Evolutionary conservation across 2,329 filamentous ascomycete genomes (phyloP), one percentile per base, ranked within the genome.

Genomic region (Fusarium luffae): DNA sequence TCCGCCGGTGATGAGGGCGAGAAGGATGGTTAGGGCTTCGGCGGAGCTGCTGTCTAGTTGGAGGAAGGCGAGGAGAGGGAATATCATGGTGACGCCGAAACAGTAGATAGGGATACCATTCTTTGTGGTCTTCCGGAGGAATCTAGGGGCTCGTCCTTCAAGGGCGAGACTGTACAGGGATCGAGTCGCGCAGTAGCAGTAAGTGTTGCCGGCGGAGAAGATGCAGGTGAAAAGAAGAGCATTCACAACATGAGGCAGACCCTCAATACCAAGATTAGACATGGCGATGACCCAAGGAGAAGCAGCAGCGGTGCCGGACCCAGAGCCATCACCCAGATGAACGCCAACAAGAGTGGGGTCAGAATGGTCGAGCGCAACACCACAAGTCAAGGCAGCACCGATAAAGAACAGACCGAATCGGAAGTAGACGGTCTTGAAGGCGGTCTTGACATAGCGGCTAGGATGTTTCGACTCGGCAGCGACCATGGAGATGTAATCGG

Each of bases 341-440:
- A 72, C 50, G 1, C 42, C 50, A 4, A 55, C 49, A 3, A 72
- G 66, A 5, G 47, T 72, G 2, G 43, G 28, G 14, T 72, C 67
- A 11, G 25, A 50, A 10, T 57, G 61, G 44, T 28, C 40, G 10
- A 72, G 54, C 0, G 52, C 66, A 16, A 72, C 51, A 14, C 70
- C 70, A n/a, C 60, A 66, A 9, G 68, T 68, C 3, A 72, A 3
- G 2, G 70, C 66, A 41, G 42, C 91, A 5, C 92, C 85, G 44
- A 92, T 86, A 78, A 93, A 93, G 79, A 94, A 93, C 2, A 87
- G 81, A 1, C 89, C 89, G 44, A 94, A 83, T 51, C 92, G 89
- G 77, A 91, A 92, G 80, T 93, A 93, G 10, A 92, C 89, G n/a
- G 89, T 88, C 66, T 92, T 92, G 77, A 88, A 93, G 2, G 92